A percentile compares a stretch with the other conserved stretches of the same genome.
phyloP scores from a whole-genome alignment of 2,329 filamentous ascomycete species.

The Neonectria ditissima region DNA sequence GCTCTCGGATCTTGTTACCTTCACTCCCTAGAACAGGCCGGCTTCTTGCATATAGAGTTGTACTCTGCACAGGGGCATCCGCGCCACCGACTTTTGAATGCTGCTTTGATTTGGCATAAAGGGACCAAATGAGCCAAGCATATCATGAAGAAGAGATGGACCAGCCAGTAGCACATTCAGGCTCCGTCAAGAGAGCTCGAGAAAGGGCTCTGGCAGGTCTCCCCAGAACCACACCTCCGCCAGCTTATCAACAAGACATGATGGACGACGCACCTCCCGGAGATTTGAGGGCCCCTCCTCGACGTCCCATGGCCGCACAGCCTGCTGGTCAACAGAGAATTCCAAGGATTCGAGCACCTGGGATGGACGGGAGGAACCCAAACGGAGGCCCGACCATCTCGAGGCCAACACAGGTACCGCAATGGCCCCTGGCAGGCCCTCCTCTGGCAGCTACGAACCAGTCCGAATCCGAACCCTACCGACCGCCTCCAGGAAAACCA shows the following conservation, averaged over 20 bases:
- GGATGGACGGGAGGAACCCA: constrained; percentile 36
- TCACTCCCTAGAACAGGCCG: constrained; percentile 28
- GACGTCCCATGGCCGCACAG: constrained; percentile 44
- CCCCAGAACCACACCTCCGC: constrained; percentile 38
- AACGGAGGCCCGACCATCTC: constrained; percentile 60
- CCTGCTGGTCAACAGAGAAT: constrained; percentile 32
- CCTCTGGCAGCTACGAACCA: constrained; percentile 49
- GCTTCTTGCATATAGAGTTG: constrained; percentile 41
- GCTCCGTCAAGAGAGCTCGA: constrained; percentile 67
- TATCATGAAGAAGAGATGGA: constrained; percentile 68
- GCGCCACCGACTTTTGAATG: constrained; percentile 35
- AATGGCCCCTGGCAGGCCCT: constrained; percentile 65
- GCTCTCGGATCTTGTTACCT: constrained; percentile 31
- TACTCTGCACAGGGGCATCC: constrained; percentile 35
- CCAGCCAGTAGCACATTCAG: constrained; percentile 54
- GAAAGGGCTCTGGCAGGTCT: constrained; percentile 62
- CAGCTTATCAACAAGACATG: constrained; percentile 39
- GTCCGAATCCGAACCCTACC: constrained; percentile 57
- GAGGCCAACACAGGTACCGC: constrained; percentile 63
- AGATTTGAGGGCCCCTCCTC: constrained; percentile 42
- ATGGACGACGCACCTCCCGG: constrained; percentile 45
- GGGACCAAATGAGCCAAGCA: constrained; percentile 64
- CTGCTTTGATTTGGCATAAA: constrained; percentile 38
- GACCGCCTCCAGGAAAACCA: constrained; percentile 62
- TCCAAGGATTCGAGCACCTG: constrained; percentile 32